phyloP scores from a whole-genome alignment of 140 eudicot species.

The Artemisia princeps region DNA sequence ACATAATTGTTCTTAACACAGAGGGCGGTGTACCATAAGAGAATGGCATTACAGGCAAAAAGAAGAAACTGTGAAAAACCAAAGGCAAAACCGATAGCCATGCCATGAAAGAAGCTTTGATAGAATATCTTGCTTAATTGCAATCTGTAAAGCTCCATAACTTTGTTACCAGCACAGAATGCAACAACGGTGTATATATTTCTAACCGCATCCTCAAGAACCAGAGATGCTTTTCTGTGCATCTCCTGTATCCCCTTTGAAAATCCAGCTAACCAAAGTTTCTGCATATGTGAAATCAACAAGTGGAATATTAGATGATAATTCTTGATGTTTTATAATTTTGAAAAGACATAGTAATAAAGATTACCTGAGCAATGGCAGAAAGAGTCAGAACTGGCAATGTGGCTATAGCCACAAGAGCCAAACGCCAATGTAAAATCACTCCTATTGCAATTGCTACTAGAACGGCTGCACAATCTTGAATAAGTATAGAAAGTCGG shows the following conservation, averaged over 20 bases:
- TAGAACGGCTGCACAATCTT: slow-evolving; percentile 75
- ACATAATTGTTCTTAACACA: slow-evolving; percentile 49
- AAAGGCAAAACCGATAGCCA: slow-evolving; percentile 82
- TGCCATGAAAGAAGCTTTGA: slow-evolving; percentile 82
- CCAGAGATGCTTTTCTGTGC: slow-evolving; percentile 97
- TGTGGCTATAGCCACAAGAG: slow-evolving; percentile 83
- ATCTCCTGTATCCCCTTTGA: slow-evolving; percentile 96
- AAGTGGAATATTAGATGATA: not conserved
- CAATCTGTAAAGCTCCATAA: slow-evolving; percentile 82
- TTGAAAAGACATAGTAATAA: not conserved
- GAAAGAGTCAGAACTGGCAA: slow-evolving; percentile 78
- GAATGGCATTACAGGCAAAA: slow-evolving; percentile 85
- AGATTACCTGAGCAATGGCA: slow-evolving; percentile 87
- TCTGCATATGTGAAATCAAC: slow-evolving; percentile 39
- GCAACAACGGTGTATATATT: slow-evolving; percentile 91
- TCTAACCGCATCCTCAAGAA: slow-evolving; percentile 90
- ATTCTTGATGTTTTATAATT: not conserved
- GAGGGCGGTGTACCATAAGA: slow-evolving; percentile 84
- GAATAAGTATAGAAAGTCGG: slow-evolving; percentile 79
- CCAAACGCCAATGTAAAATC: slow-evolving; percentile 82
- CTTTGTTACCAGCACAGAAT: slow-evolving; percentile 91
- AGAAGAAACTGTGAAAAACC: slow-evolving; percentile 95
- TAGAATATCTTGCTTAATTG: slow-evolving; percentile 65
- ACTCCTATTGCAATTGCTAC: slow-evolving; percentile 79
- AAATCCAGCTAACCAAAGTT: slow-evolving; percentile 95